These are phyloP conservation scores for Aspergillus cejpii DNA, from an alignment of 2,329 filamentous ascomycete genomes.

Conservation along the genomic window DNA sequence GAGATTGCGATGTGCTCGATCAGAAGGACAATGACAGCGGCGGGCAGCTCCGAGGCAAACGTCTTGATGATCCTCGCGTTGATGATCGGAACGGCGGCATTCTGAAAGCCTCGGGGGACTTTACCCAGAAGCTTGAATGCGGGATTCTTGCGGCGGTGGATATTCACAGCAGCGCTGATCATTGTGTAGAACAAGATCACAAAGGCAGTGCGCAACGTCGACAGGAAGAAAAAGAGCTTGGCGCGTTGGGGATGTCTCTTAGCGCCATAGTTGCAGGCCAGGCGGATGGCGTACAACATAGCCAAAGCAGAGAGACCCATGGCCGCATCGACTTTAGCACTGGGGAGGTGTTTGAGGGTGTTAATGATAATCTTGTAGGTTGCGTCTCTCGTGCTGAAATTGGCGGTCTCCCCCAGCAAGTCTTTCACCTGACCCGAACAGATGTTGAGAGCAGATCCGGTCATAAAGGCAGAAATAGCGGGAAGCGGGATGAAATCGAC, in stretches of 20 bases:
- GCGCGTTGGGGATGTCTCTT: constrained; percentile 62
- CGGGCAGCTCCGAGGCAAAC: constrained; percentile 68
- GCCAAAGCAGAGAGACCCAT: constrained; percentile 78
- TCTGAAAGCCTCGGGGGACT: constrained; percentile 80
- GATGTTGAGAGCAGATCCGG: constrained; percentile 87
- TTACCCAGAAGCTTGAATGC: constrained; percentile 66
- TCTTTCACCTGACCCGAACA: constrained; percentile 72
- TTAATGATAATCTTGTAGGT: constrained; percentile 82
- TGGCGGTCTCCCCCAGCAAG: constrained; percentile 65
- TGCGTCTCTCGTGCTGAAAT: constrained; percentile 64
- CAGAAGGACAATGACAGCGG: constrained; percentile 83
- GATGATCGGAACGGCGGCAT: constrained; percentile 66
- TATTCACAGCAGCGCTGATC: constrained; percentile 80
- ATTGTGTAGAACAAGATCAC: constrained; percentile 88
- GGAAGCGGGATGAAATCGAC: constrained; percentile 89
- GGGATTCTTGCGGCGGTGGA: constrained; percentile 56
- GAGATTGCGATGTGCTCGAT: constrained; percentile 97
- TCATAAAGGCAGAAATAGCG: constrained; percentile 93
- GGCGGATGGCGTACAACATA: constrained; percentile 70
- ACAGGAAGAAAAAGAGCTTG: constrained; percentile 81
- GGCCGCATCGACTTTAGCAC: constrained; percentile 68
- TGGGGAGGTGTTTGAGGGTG: constrained; percentile 63
- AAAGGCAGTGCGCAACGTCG: constrained; percentile 82
- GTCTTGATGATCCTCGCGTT: constrained; percentile 58
- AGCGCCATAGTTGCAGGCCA: constrained; percentile 56